Base-by-base conservation (phyloP, 805 yeast genomes). In the Diddensiella santjacobensis region DNA sequence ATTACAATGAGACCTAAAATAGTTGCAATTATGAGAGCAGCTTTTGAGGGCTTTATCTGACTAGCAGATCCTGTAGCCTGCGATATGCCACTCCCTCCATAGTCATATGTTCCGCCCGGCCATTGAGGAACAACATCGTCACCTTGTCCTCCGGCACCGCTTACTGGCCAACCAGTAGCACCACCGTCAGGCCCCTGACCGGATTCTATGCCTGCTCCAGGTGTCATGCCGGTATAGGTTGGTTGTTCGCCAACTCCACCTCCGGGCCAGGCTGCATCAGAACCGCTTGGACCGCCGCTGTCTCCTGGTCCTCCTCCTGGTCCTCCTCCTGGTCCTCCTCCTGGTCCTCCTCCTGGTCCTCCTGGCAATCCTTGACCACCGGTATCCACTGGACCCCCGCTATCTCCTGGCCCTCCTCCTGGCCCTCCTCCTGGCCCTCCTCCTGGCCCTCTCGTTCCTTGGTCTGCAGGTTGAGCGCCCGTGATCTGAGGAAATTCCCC, bases 231-330 rank as follows among this genome's bases (percentile, higher is more conserved):
- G n/a, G n/a, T n/a, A n/a, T n/a, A n/a, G n/a, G n/a, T n/a, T 15
- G 47, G 41, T 33, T 40, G 40, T 67, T 49, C 11, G 61, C 67
- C 93, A 86, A 83, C 39, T 26, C 47, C 47, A 33, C 41, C 10
- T 4, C 47, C 41, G 6, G 39, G 17, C 19, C 26, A 42, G 10
- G 35, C 5, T 8, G 23, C 43, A 23, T 33, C 43, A 22, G 43
- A 18, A 22, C 31, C 43, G 8, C 43, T 22, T n/a, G 41, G 22
- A n/a, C 40, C 45, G n/a, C 3, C 4, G n/a, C n/a, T n/a, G n/a
- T n/a, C n/a, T 11, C 48, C 45, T 3, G 51, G 17, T 3, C 38
- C 43, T n/a, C 24, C 42, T 3, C 51, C 46, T 15, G 41, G 13
- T 11, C 40, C 41, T 11, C 51, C 33, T 20, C 30, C 30, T 15